Percentiles rank a stretch among this genome's conserved stretches.
Evolutionary conservation across 2,329 filamentous ascomycete species (phyloP).

Genomic region (Neoscytalidium dimidiatum): DNA sequence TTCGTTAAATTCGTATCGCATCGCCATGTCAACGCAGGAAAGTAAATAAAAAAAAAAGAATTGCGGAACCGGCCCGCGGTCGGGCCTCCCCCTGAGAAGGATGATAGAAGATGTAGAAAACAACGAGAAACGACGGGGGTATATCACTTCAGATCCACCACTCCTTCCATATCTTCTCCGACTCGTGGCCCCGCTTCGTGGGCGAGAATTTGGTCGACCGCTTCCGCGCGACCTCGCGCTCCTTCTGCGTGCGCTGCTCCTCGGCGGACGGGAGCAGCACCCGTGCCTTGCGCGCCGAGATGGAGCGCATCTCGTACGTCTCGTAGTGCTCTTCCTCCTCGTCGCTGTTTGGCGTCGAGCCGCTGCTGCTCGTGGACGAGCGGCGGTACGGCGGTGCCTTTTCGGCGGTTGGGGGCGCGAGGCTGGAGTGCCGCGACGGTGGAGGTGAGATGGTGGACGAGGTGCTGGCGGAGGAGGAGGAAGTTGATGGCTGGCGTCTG

Average conservation of each 20-base stretch:
- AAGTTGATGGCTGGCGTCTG: not conserved
- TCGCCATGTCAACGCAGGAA: no score
- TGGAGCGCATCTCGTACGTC: not conserved
- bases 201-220: not conserved
- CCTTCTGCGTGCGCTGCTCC: not conserved
- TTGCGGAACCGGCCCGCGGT: no score
- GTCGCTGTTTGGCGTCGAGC: not conserved
- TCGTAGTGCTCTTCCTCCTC: not conserved
- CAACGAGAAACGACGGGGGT: no score
- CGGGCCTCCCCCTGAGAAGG: no score
- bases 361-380: no score
- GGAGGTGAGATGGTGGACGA: not conserved
- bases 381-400: not conserved
- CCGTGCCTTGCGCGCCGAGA: not conserved
- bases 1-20: not conserved
- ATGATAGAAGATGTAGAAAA: no score
- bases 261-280: not conserved
- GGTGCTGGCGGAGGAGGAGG: not conserved
- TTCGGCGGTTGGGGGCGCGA: not conserved
- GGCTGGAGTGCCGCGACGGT: not conserved
- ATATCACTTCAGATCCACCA: conserved; percentile 15
- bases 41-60: not conserved
- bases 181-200: not conserved
- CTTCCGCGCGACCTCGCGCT: not conserved
- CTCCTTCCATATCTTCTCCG: not conserved